phyloP scores from a whole-genome alignment of 1,139 yeast genomes.

The Citeromyces hawaiiensis region DNA sequence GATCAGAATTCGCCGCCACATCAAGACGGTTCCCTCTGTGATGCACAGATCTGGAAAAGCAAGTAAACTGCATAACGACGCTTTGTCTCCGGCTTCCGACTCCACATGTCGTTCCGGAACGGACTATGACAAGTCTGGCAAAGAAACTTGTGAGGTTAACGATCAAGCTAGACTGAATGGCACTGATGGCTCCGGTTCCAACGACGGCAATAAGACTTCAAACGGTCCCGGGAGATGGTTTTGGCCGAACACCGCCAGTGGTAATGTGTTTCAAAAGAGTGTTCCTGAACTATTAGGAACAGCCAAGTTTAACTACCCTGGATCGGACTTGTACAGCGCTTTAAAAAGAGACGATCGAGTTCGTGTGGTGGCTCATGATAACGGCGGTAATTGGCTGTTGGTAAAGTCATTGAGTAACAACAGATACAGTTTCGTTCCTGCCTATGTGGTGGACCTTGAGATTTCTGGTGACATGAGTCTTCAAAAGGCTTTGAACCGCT shows the following conservation, averaged over 20 bases:
- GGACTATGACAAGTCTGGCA: not conserved
- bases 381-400: not conserved
- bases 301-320: not conserved
- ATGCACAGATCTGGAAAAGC: not conserved
- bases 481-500: not conserved
- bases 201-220: no score
- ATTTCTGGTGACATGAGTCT: not conserved
- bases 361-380: not conserved
- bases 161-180: not conserved
- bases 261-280: not conserved
- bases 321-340: not conserved
- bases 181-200: no score
- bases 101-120: not conserved
- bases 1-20: not conserved
- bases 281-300: not conserved
- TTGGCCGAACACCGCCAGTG: not conserved
- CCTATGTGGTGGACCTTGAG: not conserved
- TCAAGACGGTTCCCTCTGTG: not conserved
- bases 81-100: no score
- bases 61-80: not conserved
- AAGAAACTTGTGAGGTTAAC: not conserved
- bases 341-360: not conserved
- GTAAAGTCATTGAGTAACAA: not conserved
- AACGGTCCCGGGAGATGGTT: not conserved
- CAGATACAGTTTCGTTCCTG: not conserved